Base-by-base conservation (phyloP, 768 basidiomycete genomes). In the Naganishia vaughanmartiniae region DNA sequence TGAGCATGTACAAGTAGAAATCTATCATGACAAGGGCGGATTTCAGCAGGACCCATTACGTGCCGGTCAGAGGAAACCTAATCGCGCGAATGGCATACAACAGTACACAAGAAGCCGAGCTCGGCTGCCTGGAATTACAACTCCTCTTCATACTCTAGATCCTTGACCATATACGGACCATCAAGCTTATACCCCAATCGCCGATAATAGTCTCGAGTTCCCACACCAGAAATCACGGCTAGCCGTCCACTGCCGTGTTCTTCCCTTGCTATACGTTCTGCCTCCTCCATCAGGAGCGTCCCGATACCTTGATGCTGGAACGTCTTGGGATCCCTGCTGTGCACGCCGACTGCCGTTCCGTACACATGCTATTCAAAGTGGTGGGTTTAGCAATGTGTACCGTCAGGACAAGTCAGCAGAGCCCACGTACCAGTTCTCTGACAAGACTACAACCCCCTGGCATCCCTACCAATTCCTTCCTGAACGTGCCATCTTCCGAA, bases 251-350 rank as follows among this genome's bases (percentile, higher is more conserved):
- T 97, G 24, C 91, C 95, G 72, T 99, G 96, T 79, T 99, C 96
- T 77, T 97, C 95, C 74, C 89, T 84, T 30, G 96, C 93, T 84
- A 99, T 98, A 76, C 95, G 86, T 81, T 98, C 96, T 11, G 96
- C 96, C 83, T 99, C 96, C 79, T 99, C 96, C 96, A 99, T 99
- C 72, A 99, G 83, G 72, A 98, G 81, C 34, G 93, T 96, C 15
- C 96, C 96, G 80, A 98, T 97, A 10, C 96, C 96, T 87, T 92
- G 91, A 82, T 96, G 93, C 79, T 96, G 93, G 85, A 98, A 97
- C 82, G 95, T 96, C 39, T 93, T 97, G 24, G 96, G 96, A 82
- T 99, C 94, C 58, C 96, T 86, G 67, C 92, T 93, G 80, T 98
- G 95, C 42, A 99, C 93, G 6, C 93, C 93, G 42, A 98, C 93